Base-by-base conservation (phyloP, 2,329 filamentous ascomycete genomes). In the Cladosporium sp. region DNA sequence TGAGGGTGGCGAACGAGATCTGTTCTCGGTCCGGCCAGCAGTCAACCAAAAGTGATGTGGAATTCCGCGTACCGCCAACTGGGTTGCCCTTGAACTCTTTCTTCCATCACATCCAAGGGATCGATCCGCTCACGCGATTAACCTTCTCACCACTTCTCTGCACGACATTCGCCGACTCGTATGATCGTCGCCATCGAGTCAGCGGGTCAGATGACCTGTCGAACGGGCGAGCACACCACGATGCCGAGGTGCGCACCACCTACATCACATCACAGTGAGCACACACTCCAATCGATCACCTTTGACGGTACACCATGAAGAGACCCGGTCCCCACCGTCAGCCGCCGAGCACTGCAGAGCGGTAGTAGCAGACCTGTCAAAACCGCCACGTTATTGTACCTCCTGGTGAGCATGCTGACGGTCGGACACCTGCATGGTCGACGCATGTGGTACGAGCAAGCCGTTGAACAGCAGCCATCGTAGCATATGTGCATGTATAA, bases 361-460 rank as follows among this genome's bases (percentile, higher is more conserved):
- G 43, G 58, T 21, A 49, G 58, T 60, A 60, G 58, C 58, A 60
- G 58, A 51, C 58, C 58, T 60, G 58, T 60, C 58, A 60, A 60
- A 49, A 30, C 21, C 34, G 56, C 58, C 58, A 60, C 58, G 58
- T 60, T 60, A 23, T 60, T 23, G 18, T 25, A 13, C 30, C 28
- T 51, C 11, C 26, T 34, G 25, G 58, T 26, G 43, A 51, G 58
- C 58, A 32, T 51, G 43, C 58, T 60, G n/a, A 30, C 39, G 26
- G 39, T 26, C 43, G 58, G 58, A 51, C 28, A 26, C 21, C 26
- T 34, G 58, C 58, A 51, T 30, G 25, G 58, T 26, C 18, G 58
- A 48, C 43, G 58, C 26, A 51, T 23, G 58, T 49, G 5, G 43
- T 23, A 58, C 56, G n/a, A 23, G n/a, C 23, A 39, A 43, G 21